phyloP scores from a whole-genome alignment of 192 early-diverging fungal species.

The Backusella liffmaniae region DNA sequence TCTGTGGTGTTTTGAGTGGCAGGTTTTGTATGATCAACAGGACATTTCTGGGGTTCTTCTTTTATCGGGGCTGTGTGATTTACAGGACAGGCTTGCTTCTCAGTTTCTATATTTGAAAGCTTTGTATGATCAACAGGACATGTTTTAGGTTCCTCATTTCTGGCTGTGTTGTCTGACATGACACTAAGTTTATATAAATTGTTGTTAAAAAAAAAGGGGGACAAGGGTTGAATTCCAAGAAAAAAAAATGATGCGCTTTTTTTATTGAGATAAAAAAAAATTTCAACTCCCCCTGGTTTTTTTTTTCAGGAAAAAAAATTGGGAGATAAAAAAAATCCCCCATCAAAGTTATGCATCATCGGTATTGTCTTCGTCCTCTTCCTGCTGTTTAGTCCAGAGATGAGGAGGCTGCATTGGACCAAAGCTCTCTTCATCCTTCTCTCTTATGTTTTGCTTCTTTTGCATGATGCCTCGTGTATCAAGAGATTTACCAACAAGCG shows the following conservation, averaged over 20 bases:
- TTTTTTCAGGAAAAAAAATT: not conserved
- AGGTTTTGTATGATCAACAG: constrained; percentile 37
- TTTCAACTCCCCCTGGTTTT: not conserved
- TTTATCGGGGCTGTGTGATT: constrained; percentile 44
- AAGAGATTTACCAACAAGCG: constrained; percentile 12
- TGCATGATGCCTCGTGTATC: constrained; percentile 7
- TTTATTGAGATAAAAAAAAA: not conserved
- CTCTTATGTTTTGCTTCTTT: not conserved
- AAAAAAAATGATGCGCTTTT: not conserved
- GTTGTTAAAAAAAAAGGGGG: not conserved
- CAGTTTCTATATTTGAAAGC: constrained; percentile 7
- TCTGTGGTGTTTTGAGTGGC: not conserved
- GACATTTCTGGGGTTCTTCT: constrained; percentile 31
- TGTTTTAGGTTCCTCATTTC: constrained; percentile 16
- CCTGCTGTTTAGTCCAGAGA: not conserved
- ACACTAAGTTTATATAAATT: not conserved
- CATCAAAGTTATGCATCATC: too few species aligned
- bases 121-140: constrained; percentile 43
- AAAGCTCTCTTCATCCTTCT: not conserved
- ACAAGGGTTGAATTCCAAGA: not conserved
- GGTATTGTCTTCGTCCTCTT: not conserved
- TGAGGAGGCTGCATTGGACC: not conserved
- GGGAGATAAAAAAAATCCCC: not conserved
- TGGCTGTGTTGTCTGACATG: constrained; percentile 47
- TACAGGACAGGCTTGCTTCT: constrained; percentile 42